A percentile compares a stretch with the other conserved stretches of the same genome.
Evolutionary conservation across 441 rosid genomes (phyloP).

Genomic region (Populus tomentosa): DNA sequence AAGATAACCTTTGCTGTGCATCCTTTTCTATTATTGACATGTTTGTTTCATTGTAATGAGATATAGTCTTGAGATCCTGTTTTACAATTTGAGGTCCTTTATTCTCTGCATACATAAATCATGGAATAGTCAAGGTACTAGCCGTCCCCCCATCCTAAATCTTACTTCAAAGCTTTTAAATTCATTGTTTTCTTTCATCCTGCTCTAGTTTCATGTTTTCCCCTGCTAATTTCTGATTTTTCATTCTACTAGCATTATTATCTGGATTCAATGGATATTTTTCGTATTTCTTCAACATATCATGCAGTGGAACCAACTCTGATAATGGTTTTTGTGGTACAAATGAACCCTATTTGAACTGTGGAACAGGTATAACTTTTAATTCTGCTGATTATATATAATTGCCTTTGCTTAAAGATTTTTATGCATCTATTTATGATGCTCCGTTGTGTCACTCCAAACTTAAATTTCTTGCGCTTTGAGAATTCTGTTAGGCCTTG

Average conservation of each 20-base stretch:
- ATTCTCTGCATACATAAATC: not conserved
- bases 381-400: too few species aligned
- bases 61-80: not conserved
- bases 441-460: too few species aligned
- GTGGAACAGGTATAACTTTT: conserved; percentile 7
- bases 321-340: conserved; percentile 1
- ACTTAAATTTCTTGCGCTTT: too few species aligned
- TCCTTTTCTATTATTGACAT: not conserved
- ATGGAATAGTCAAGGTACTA: not conserved
- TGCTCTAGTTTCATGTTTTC: not conserved
- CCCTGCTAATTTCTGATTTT: not conserved
- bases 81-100: not conserved
- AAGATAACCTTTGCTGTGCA: not conserved
- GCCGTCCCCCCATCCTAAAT: not conserved
- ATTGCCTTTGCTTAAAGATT: too few species aligned
- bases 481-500: too few species aligned
- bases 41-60: not conserved
- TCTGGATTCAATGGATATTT: not conserved
- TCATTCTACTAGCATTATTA: not conserved
- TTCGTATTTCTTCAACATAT: not conserved
- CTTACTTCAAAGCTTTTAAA: not conserved
- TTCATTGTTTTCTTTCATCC: not conserved
- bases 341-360: not conserved
- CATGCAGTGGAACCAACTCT: not conserved
- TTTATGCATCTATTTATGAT: too few species aligned